Percentiles rank a stretch among this genome's conserved stretches.
Conservation (phyloP, 805 yeast species). For the Lipomyces orientalis region DNA sequence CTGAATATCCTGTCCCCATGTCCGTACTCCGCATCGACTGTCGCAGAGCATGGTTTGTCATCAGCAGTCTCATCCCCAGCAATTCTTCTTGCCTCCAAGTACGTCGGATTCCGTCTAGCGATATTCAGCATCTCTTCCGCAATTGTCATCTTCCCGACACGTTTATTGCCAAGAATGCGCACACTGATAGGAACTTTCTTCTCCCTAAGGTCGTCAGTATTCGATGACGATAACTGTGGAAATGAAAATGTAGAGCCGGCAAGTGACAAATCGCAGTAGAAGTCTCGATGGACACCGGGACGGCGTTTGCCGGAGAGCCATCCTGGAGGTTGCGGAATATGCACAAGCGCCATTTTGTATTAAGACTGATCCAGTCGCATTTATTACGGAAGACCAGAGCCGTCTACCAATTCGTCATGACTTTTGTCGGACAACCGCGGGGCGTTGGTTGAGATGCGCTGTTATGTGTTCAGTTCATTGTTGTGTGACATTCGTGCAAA, state of each 20-base stretch:
- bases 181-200: conserved; percentile 10
- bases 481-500: too few species aligned
- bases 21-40: not conserved
- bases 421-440: too few species aligned
- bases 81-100: not conserved
- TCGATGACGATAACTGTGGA: not conserved
- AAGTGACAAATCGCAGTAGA: not conserved
- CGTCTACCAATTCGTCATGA: too few species aligned
- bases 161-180: conserved; percentile 12
- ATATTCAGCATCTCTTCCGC: conserved; percentile 8
- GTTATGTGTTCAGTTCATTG: too few species aligned
- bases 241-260: not conserved
- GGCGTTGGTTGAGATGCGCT: too few species aligned
- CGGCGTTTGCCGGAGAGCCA: not conserved
- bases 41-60: conserved; percentile 4
- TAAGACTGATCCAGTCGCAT: not conserved
- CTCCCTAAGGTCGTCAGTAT: conserved; percentile 1
- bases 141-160: conserved; percentile 14
- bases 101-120: not conserved
- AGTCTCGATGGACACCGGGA: not conserved
- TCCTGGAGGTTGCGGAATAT: not conserved
- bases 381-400: not conserved
- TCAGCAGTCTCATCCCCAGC: conserved; percentile 8
- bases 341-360: not conserved
- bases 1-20: conserved; percentile 13